These are phyloP conservation scores for Malbranchea cinnamomea DNA, from an alignment of 2,329 filamentous ascomycete species.

Conservation along the genomic window DNA sequence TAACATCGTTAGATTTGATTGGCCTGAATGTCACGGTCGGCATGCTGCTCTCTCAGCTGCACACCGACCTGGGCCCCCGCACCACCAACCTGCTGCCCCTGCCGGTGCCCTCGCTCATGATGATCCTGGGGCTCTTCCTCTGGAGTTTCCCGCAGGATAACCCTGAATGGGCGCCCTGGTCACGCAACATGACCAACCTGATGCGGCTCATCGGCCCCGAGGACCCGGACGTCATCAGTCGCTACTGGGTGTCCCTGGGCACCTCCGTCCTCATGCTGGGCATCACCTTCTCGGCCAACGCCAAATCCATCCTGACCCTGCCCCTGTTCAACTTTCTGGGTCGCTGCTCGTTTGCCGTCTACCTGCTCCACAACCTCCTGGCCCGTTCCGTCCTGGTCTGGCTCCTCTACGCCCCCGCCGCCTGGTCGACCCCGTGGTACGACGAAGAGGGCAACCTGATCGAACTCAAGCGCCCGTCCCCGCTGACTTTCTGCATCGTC, in stretches of 20 bases:
- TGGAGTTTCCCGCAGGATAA: conserved; percentile 14
- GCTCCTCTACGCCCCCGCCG: conserved; percentile 12
- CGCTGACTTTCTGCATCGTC: conserved; percentile 4
- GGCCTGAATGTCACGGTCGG: conserved; percentile 15
- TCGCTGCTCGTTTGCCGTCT: conserved; percentile 15
- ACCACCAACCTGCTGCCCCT: conserved; percentile 11
- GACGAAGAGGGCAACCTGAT: conserved; percentile 7
- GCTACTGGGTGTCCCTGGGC: conserved; percentile 14
- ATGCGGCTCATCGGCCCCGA: conserved; percentile 8
- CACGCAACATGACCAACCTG: conserved; percentile 8
- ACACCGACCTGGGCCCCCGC: conserved; percentile 10
- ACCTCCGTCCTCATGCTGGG: conserved; percentile 11
- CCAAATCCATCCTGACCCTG: conserved; percentile 9
- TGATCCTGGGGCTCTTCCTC: conserved; percentile 12
- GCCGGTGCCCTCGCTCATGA: conserved; percentile 10
- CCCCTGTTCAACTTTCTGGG: conserved; percentile 15
- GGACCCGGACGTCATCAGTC: conserved; percentile 9
- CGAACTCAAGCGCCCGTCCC: conserved; percentile 1
- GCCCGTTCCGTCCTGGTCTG: conserved; percentile 14
- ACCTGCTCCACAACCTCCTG: conserved; percentile 15
- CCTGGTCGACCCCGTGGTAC: neutral
- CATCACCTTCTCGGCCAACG: conserved; percentile 12
- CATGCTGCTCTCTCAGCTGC: conserved; percentile 15
- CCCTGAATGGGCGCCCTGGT: conserved; percentile 13
- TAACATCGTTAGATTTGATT: conserved; percentile 9